Evolutionary conservation across 2,329 filamentous ascomycete species (phyloP).

Genomic region (Calonectria pauciramosa): DNA sequence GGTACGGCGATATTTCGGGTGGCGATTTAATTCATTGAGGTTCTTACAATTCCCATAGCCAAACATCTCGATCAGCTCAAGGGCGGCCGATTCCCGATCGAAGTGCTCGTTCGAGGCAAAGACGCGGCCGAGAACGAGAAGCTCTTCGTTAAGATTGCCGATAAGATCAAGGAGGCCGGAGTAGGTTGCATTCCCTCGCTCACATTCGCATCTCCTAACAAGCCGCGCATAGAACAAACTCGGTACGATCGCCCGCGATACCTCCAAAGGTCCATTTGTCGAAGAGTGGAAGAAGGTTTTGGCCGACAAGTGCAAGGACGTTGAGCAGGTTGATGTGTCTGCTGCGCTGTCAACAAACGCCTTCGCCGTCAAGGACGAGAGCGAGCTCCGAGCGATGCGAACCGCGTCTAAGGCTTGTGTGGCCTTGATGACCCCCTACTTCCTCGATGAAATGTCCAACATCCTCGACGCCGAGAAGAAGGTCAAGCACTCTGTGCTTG

Average conservation of each 20-base stretch:
- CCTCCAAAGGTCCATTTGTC: slow-evolving; percentile 87
- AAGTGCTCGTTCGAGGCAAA: slow-evolving; percentile 92
- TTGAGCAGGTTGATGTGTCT: slow-evolving; percentile 90
- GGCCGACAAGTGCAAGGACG: slow-evolving; percentile 82
- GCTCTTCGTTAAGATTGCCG: slow-evolving; percentile 86
- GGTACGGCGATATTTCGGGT: slow-evolving; percentile 64
- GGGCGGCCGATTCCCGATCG: slow-evolving; percentile 90
- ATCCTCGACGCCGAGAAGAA: slow-evolving; percentile 98
- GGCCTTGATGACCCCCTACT: slow-evolving; percentile 94
- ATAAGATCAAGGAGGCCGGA: slow-evolving; percentile 88
- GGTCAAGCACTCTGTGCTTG: slow-evolving; percentile 88
- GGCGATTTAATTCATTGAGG: slow-evolving; percentile 19
- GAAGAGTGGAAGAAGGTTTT: slow-evolving; percentile 96
- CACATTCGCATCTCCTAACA: slow-evolving; percentile 27
- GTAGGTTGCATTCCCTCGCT: slow-evolving; percentile 66
- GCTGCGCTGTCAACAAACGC: slow-evolving; percentile 85
- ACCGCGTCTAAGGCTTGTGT: slow-evolving; percentile 95
- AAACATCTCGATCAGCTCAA: slow-evolving; percentile 94
- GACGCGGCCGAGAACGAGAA: slow-evolving; percentile 93
- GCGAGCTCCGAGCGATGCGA: slow-evolving; percentile 92
- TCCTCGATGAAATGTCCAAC: slow-evolving; percentile 97
- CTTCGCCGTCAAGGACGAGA: slow-evolving; percentile 94
- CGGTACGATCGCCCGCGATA: slow-evolving; percentile 87
- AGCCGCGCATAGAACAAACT: slow-evolving; percentile 80
- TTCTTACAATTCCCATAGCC: slow-evolving; percentile 67